Evolutionary conservation across 768 basidiomycete species (phyloP).

Genomic region (Suillus alpinus): DNA sequence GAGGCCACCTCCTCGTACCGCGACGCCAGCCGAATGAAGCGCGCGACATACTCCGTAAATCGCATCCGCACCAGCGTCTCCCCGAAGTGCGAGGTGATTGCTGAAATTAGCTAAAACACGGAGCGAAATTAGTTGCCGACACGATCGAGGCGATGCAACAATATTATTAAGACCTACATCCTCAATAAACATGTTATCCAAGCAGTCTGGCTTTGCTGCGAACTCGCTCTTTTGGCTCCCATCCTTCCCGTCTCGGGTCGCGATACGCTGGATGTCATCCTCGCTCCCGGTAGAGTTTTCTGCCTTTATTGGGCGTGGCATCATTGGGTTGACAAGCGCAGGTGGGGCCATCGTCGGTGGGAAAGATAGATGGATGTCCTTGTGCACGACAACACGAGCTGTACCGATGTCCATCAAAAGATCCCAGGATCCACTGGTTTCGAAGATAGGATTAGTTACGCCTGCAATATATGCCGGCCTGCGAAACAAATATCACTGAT

Average conservation of each 20-base stretch:
- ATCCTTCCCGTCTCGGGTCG: slow-evolving; percentile 49
- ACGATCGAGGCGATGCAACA: too few species aligned
- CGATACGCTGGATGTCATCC: slow-evolving; percentile 62
- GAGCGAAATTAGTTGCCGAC: slow-evolving; percentile 1
- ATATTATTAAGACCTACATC: slow-evolving; percentile 57
- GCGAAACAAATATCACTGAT: slow-evolving; percentile 3
- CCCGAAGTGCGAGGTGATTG: slow-evolving; percentile 90
- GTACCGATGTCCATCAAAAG: slow-evolving; percentile 88
- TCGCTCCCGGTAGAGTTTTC: slow-evolving; percentile 64
- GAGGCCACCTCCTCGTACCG: slow-evolving; percentile 83
- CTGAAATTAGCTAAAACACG: slow-evolving; percentile 63
- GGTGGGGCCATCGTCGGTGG: slow-evolving; percentile 43
- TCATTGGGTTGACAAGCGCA: slow-evolving; percentile 40
- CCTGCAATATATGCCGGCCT: slow-evolving; percentile 95
- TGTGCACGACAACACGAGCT: slow-evolving; percentile 83
- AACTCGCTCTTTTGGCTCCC: slow-evolving; percentile 53
- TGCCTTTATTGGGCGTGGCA: slow-evolving; percentile 58
- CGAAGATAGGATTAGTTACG: slow-evolving; percentile 96
- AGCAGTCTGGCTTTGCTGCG: slow-evolving; percentile 52
- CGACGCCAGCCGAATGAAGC: slow-evolving; percentile 88
- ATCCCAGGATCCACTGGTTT: slow-evolving; percentile 86
- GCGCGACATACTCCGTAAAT: slow-evolving; percentile 83
- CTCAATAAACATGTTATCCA: slow-evolving; percentile 89
- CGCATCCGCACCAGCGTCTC: slow-evolving; percentile 84
- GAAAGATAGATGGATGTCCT: slow-evolving; percentile 68